Conservation (phyloP, 2,329 filamentous ascomycete genomes). For the Eutypella sp. region DNA sequence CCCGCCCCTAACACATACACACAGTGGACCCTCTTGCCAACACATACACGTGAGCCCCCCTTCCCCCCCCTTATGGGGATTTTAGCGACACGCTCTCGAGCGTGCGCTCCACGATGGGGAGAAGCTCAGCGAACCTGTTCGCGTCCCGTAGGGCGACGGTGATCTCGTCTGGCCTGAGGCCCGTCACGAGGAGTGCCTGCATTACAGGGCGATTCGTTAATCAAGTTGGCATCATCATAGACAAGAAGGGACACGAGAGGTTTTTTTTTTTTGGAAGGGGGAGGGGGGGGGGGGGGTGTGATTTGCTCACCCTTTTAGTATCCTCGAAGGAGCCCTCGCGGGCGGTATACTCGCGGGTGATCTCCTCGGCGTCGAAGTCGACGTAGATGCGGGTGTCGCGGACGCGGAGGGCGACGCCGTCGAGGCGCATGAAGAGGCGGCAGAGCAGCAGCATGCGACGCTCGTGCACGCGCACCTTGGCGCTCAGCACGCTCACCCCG, state of each 20-base stretch:
- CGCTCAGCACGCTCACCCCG: constrained; percentile 83
- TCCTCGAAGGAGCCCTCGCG: constrained; percentile 77
- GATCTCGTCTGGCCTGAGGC: constrained; percentile 54
- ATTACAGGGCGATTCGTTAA: too few relatives aligned
- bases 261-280: too few relatives aligned
- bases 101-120: constrained; percentile 57
- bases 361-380: constrained; percentile 73
- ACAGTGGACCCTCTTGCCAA: too few relatives aligned
- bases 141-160: constrained; percentile 65
- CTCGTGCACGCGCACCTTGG: constrained; percentile 91
- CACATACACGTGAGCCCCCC: neutral
- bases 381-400: constrained; percentile 89
- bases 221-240: too few relatives aligned
- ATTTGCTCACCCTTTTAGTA: constrained; percentile 56
- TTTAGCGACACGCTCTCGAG: constrained; percentile 41
- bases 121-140: constrained; percentile 57
- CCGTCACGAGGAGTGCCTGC: constrained; percentile 34
- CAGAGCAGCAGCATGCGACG: constrained; percentile 77
- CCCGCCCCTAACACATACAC: too few relatives aligned
- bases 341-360: constrained; percentile 87
- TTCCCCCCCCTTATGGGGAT: constrained; percentile 4
- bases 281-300: constrained; percentile 2
- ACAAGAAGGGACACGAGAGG: too few relatives aligned
- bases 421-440: constrained; percentile 87
- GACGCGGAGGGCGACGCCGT: constrained; percentile 82